Percentiles rank a stretch among this genome's conserved stretches.
phyloP scores from a whole-genome alignment of 257 asterid genomes.

The Penstemon davidsonii region DNA sequence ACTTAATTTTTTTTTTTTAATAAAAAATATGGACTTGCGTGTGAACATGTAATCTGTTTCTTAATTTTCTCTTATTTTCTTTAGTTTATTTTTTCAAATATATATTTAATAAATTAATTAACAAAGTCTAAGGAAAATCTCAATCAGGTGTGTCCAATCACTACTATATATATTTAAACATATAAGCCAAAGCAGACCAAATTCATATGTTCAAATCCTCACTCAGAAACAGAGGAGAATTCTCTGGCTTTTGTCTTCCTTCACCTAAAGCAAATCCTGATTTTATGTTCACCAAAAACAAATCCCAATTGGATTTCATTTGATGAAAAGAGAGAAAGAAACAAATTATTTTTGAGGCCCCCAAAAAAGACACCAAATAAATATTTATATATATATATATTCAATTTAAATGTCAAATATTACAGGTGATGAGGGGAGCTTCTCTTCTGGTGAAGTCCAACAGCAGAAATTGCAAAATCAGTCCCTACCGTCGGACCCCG shows the following conservation, averaged over 20 bases:
- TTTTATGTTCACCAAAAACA: conserved; percentile 32
- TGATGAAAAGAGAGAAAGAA: conserved; percentile 3
- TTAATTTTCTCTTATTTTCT: too few relatives aligned
- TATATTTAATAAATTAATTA: too few relatives aligned
- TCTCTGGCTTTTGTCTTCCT: conserved; percentile 49
- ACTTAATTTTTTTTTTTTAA: too few relatives aligned
- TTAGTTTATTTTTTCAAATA: too few relatives aligned
- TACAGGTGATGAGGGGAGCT: conserved; percentile 53
- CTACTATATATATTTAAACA: conserved; percentile 41
- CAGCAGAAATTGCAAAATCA: conserved; percentile 23
- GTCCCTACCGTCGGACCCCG: conserved; percentile 13
- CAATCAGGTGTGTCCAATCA: conserved; percentile 40
- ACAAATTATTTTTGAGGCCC: conserved; percentile 13
- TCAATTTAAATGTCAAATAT: conserved; percentile 40
- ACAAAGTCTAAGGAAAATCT: conserved; percentile 26
- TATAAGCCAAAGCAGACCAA: conserved; percentile 68
- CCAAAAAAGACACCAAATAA: neutral
- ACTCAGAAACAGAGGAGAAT: conserved; percentile 44
- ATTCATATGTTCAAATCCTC: conserved; percentile 24
- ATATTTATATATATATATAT: neutral
- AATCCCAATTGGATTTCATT: conserved; percentile 15
- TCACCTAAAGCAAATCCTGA: conserved; percentile 25
- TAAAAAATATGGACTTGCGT: too few relatives aligned
- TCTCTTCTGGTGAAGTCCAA: conserved; percentile 56
- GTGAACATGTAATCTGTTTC: too few relatives aligned